Base-by-base conservation (phyloP, 768 basidiomycete genomes). In the Mrakia hoshinonis region DNA sequence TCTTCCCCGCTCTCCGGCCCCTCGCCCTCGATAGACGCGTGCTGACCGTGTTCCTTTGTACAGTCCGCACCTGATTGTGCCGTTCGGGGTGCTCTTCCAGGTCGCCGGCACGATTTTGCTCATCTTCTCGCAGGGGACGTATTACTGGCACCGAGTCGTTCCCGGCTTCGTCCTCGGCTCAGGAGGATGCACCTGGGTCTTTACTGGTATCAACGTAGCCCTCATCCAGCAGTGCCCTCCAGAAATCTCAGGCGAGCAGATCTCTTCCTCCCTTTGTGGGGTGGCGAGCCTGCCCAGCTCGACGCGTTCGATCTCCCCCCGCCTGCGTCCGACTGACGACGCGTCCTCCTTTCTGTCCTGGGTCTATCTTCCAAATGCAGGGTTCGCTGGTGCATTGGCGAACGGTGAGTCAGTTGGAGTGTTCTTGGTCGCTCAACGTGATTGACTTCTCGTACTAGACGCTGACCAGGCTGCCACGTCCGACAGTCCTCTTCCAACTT, bases 51-150 rank as follows among this genome's bases (percentile, higher is more conserved):
- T 26, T 39, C 58, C 15, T 2, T 51, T n/a, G 3, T 47, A 12
- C 46, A 38, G 47, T 29, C 76, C 77, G 15, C 71, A 75, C 65
- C 75, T 70, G 65, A 74, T 77, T 52, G 75, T 77, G 55, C 76
- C 76, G 34, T 52, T 77, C 55, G 74, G 75, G 9, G 72, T 75
- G 1, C 70, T 71, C n/a, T 62, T 79, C 22, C 75, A 74, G 63
- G 76, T 78, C 67, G 73, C 72, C 48, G 78, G 78, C 5, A 69
- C 69, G 6, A 76, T 79, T 73, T 71, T 79, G 26, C 76, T 77
- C 55, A 76, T 76, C 46, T 77, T 72, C 75, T 73, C 70, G 15
- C 49, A 71, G 20, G 78, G 78, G n/a, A 3, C 3, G 5, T 22
- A n/a, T 11, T 61, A 61, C 34, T 61, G 58, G 58, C 36, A 31